Base-by-base conservation (phyloP, 345 rosid genomes). In the Citrus reticulata region DNA sequence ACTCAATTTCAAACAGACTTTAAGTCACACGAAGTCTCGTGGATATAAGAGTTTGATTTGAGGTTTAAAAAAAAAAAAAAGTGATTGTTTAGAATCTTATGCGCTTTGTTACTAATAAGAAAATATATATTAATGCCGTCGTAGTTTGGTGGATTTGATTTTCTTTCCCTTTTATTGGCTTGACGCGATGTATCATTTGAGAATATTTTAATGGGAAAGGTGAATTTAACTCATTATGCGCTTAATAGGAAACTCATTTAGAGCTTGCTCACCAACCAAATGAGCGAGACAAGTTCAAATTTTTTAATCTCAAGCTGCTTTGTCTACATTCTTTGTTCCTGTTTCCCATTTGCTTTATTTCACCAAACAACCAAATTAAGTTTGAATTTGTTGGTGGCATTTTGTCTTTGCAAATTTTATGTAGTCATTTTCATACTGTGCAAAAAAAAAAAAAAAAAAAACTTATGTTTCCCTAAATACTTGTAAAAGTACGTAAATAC, bases 201-300 rank as follows among this genome's bases (percentile, higher is more conserved):
- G 19, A 63, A 29, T 63, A 63, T 29, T 63, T 29, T 4, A 30
- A 29, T 34, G 67, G 20, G 30, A 11, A 68, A 25, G 6, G 11
- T 24, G 29, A 46, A 70, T 68, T 6, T 5, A 37, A 25, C 71
- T 67, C 19, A 37, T 58, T n/a, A 27, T 29, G 19, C 35, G 9
- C 20, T 51, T 29, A 69, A 71, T 19, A 19, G 20, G 7, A 51
- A 51, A 54, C 27, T 71, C 32, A 71, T 60, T 59, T 19, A 3
- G 13, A 34, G 17, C 66, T 24, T 61, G 34, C 58, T 61, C 59
- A 61, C 77, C 77, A 37, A 74, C 77, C 77, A 61, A 61, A 29
- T 13, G 42, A 72, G 22, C 0, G 66, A 58, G 66, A 73, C 76
- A 73, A 57, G 11, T 35, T 72, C 7, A 27, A 27, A 3, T 0